phyloP scores from a whole-genome alignment of 441 rosid genomes.

The Metrosideros polymorpha region DNA sequence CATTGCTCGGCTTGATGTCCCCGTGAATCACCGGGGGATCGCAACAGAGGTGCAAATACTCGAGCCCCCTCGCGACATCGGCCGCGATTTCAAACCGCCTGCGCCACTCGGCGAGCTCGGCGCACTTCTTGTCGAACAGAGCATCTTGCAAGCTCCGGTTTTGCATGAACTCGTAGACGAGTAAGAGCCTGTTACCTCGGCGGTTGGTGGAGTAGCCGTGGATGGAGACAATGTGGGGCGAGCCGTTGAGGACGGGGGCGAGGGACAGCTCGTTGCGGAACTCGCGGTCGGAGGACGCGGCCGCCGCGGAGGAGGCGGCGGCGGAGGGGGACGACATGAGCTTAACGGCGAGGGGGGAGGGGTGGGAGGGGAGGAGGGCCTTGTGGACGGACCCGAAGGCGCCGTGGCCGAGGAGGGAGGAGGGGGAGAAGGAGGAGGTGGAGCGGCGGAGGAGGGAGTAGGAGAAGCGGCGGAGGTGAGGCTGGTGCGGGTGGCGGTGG shows the following conservation, averaged over 20 bases:
- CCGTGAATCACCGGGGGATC: slow-evolving; percentile 66
- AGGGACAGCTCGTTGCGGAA: slow-evolving; percentile 79
- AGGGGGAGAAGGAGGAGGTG: slow-evolving; percentile 53
- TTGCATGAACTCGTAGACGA: slow-evolving; percentile 79
- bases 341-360: slow-evolving; percentile 49
- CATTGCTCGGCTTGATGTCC: slow-evolving; percentile 74
- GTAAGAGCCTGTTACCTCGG: slow-evolving; percentile 35
- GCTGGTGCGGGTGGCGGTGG: background rate
- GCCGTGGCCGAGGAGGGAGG: slow-evolving; percentile 73
- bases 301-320: slow-evolving; percentile 32
- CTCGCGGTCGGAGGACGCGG: slow-evolving; percentile 57
- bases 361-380: slow-evolving; percentile 39
- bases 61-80: slow-evolving; percentile 62
- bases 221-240: slow-evolving; percentile 61
- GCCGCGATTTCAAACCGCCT: slow-evolving; percentile 37
- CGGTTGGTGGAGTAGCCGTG: slow-evolving; percentile 67
- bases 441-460: slow-evolving; percentile 66
- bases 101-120: slow-evolving; percentile 57
- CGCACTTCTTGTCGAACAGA: slow-evolving; percentile 55
- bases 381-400: slow-evolving; percentile 77
- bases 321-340: slow-evolving; percentile 34
- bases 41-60: slow-evolving; percentile 53
- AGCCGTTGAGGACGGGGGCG: slow-evolving; percentile 31
- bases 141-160: slow-evolving; percentile 80
- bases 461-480: slow-evolving; percentile 56